Evolutionary conservation across 176 grass and related monocot species (phyloP).

Genomic region (Lolium rigidum): DNA sequence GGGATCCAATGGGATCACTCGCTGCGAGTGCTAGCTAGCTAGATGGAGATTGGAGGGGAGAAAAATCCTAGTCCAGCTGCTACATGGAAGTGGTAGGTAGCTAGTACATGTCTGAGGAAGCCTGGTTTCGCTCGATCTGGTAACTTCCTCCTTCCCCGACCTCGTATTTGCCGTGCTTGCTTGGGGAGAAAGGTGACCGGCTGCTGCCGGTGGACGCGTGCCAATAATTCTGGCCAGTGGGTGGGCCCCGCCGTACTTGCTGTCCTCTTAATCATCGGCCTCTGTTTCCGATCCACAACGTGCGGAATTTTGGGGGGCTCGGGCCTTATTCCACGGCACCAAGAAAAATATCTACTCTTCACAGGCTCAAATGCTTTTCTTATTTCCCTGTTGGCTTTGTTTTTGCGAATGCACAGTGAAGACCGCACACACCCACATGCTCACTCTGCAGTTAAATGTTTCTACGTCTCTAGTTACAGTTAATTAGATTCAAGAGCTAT

Average conservation of each 20-base stretch:
- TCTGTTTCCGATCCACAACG: no score
- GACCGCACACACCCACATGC: no score
- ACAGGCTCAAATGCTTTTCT: no score
- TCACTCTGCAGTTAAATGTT: no score
- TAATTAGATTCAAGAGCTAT: no score
- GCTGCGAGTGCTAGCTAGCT: background rate
- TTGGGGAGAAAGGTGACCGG: background rate
- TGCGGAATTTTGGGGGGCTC: no score
- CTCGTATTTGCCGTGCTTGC: background rate
- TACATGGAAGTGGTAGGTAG: background rate
- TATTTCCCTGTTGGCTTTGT: no score
- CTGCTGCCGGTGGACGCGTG: constrained; percentile 1
- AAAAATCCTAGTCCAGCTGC: background rate
- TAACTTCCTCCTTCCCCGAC: background rate
- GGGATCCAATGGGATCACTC: constrained; percentile 2
- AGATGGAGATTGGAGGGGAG: background rate
- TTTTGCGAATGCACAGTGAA: no score
- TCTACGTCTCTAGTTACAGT: no score
- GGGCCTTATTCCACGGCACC: no score
- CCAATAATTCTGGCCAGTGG: background rate
- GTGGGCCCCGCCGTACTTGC: constrained; percentile 14
- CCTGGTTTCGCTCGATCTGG: background rate
- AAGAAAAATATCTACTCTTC: no score
- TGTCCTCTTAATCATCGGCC: background rate
- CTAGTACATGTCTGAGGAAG: no score